Conservation (phyloP, 2,329 filamentous ascomycete species). For the Grosmannia serpens region DNA sequence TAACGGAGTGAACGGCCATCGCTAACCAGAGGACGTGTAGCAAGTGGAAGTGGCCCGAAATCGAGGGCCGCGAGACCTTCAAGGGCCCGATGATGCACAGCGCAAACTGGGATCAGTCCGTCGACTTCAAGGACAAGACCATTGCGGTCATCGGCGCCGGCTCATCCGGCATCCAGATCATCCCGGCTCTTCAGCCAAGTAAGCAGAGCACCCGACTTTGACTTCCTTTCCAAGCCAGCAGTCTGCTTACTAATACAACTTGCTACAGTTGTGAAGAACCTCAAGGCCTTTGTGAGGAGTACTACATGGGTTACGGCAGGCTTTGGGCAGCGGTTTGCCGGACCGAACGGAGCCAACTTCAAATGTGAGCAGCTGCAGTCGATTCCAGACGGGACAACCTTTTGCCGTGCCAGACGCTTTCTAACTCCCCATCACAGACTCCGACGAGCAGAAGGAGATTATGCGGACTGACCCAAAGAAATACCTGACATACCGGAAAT, state of each 20-base stretch:
- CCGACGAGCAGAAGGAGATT: conserved; percentile 31
- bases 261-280: conserved; percentile 9
- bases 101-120: conserved; percentile 39
- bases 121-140: conserved; percentile 32
- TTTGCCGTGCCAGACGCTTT: no score
- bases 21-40: background rate
- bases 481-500: conserved; percentile 40
- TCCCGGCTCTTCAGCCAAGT: conserved; percentile 2
- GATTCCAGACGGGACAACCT: background rate
- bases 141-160: conserved; percentile 44
- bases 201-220: background rate
- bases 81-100: conserved; percentile 41
- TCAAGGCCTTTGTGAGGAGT: conserved; percentile 13
- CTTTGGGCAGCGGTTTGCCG: conserved; percentile 12
- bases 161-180: conserved; percentile 39
- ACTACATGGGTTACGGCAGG: conserved; percentile 14
- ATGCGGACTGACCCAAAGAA: conserved; percentile 39
- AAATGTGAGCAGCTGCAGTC: background rate
- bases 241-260: background rate
- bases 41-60: conserved; percentile 37
- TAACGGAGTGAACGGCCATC: background rate
- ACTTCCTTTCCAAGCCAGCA: background rate
- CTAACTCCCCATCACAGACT: background rate
- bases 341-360: conserved; percentile 2
- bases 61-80: conserved; percentile 39